Conservation (phyloP, 257 asterid species). For the Solanum peruvianum region DNA sequence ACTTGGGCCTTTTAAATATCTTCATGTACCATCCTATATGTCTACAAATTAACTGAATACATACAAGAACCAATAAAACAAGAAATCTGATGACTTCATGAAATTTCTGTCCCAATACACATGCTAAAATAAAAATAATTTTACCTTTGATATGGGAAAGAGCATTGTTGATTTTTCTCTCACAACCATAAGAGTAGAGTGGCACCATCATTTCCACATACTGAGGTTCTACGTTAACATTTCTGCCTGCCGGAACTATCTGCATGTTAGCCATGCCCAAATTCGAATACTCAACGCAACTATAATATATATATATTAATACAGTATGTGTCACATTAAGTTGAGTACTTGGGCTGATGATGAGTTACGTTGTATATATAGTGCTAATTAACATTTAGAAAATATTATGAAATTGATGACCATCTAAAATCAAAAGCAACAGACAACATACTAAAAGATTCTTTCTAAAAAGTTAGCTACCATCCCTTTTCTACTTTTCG, state of each 20-base stretch:
- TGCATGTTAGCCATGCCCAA: conserved; percentile 31
- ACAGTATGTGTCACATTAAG: not conserved
- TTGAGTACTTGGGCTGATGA: not conserved
- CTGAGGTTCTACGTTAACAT: conserved; percentile 56
- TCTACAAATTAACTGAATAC: no score
- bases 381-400: not conserved
- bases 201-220: conserved; percentile 93
- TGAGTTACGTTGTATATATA: not conserved
- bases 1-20: no score
- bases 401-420: not conserved
- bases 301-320: not conserved
- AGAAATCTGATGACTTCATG: no score
- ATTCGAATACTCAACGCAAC: not conserved
- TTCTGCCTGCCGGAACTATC: conserved; percentile 34
- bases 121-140: no score
- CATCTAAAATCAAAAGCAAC: not conserved
- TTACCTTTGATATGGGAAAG: conserved; percentile 76
- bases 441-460: conserved; percentile 17
- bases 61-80: no score
- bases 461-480: not conserved
- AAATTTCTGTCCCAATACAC: no score
- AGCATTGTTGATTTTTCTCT: conserved; percentile 65
- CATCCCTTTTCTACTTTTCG: not conserved
- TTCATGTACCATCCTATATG: no score
- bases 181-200: conserved; percentile 78